phyloP scores from a whole-genome alignment of 768 basidiomycete species.

The Arthromyces matolae region DNA sequence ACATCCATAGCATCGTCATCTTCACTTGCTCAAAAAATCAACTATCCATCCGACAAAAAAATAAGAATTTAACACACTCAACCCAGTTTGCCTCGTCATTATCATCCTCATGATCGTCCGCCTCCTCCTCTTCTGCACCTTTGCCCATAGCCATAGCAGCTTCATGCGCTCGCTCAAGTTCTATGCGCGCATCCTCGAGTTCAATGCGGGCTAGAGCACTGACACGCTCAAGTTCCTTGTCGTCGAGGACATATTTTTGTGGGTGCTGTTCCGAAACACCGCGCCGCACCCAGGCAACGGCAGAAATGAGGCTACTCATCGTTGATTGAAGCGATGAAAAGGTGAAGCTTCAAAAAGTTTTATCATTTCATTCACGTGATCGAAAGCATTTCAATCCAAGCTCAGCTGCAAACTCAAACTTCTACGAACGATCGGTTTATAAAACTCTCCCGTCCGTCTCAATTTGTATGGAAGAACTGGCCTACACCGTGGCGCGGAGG shows the following conservation, averaged over 20 bases:
- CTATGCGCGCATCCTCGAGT: constrained; percentile 84
- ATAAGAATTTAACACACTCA: constrained; percentile 61
- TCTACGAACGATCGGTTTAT: not conserved
- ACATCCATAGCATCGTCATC: constrained; percentile 61
- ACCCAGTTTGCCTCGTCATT: constrained; percentile 69
- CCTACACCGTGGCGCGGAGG: too few species aligned
- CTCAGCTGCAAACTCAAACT: not conserved
- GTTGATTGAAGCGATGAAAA: constrained; percentile 1
- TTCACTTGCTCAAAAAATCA: constrained; percentile 26
- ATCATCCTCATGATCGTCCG: constrained; percentile 52
- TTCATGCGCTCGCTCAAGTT: constrained; percentile 78
- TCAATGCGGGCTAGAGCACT: constrained; percentile 83
- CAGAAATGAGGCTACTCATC: constrained; percentile 77
- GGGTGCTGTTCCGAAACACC: constrained; percentile 77
- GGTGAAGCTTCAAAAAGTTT: constrained; percentile 12
- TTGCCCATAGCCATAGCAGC: constrained; percentile 70
- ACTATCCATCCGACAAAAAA: constrained; percentile 6
- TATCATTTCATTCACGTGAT: constrained; percentile 18
- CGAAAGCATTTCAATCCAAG: not conserved
- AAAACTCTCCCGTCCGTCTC: too few species aligned
- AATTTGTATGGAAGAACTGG: too few species aligned
- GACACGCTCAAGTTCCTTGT: constrained; percentile 85
- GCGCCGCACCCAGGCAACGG: constrained; percentile 75
- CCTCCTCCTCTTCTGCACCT: constrained; percentile 63
- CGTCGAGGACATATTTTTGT: constrained; percentile 84